These are phyloP conservation scores for Verticillium zaregamsianum DNA, from an alignment of 2,329 filamentous ascomycete genomes.

Conservation along the genomic window DNA sequence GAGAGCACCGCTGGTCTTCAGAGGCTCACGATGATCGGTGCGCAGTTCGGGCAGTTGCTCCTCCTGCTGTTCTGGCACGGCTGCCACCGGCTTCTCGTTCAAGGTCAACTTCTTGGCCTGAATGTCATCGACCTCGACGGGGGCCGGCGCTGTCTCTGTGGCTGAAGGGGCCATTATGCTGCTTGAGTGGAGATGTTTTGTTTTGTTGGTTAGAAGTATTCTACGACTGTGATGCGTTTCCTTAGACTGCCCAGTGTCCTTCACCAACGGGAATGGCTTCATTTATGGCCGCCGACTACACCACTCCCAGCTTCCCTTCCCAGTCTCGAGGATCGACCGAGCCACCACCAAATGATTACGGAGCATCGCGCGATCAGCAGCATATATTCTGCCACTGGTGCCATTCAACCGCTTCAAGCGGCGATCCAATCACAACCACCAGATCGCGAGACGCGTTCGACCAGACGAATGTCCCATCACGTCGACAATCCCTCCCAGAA, in stretches of 20 bases:
- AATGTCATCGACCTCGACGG: constrained; percentile 3
- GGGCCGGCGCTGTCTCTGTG: constrained; percentile 4
- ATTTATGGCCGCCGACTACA: constrained; percentile 3
- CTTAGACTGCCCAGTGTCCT: background rate
- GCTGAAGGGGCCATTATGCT: constrained; percentile 10
- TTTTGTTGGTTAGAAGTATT: too few relatives aligned
- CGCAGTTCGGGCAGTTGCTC: constrained; percentile 6
- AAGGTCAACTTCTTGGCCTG: background rate
- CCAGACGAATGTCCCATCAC: background rate
- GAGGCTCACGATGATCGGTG: constrained; percentile 25
- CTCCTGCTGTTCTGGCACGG: constrained; percentile 1
- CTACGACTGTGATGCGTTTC: too few relatives aligned
- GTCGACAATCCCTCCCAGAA: constrained; percentile 1
- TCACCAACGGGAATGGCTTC: background rate
- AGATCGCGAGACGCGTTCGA: background rate
- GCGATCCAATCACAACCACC: background rate
- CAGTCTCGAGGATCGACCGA: background rate
- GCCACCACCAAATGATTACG: constrained; percentile 1
- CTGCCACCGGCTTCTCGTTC: background rate
- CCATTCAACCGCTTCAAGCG: background rate
- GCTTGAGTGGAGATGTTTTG: background rate
- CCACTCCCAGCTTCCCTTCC: background rate
- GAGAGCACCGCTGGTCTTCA: constrained; percentile 46
- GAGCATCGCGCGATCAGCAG: constrained; percentile 6
- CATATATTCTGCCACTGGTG: constrained; percentile 3